Percentiles rank a stretch among this genome's conserved stretches.
These are phyloP conservation scores for Mrakia blollopis DNA, from an alignment of 768 basidiomycete genomes.

Conservation along the genomic window DNA sequence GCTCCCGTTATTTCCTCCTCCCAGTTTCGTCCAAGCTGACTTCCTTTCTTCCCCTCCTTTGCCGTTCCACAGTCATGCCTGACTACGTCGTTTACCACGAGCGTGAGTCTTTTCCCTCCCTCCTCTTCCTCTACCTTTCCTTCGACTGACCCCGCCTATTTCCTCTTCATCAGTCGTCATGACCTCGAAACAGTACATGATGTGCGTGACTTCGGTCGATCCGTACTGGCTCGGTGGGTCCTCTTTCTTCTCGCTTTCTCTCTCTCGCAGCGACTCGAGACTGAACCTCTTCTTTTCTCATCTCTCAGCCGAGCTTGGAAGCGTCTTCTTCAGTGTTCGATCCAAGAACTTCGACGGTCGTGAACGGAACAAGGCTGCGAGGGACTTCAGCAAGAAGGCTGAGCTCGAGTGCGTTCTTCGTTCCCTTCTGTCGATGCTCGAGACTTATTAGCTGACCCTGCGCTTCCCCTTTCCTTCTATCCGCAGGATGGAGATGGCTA, in stretches of 20 bases:
- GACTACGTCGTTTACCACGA: slow-evolving; percentile 97
- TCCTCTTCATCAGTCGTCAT: slow-evolving; percentile 32
- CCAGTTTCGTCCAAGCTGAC: neutral
- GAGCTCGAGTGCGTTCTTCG: slow-evolving; percentile 60
- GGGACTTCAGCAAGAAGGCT: slow-evolving; percentile 85
- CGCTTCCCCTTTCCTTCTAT: too few relatives aligned
- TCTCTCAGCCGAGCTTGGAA: slow-evolving; percentile 75
- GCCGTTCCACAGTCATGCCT: slow-evolving; percentile 70
- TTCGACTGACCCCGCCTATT: slow-evolving; percentile 46
- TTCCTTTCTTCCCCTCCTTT: slow-evolving; percentile 29
- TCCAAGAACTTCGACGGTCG: slow-evolving; percentile 96
- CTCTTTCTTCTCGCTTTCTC: slow-evolving; percentile 12
- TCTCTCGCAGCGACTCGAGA: neutral
- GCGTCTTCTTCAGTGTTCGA: slow-evolving; percentile 94
- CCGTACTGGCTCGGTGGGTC: slow-evolving; percentile 88
- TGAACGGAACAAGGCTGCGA: slow-evolving; percentile 58
- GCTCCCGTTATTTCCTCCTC: slow-evolving; percentile 37
- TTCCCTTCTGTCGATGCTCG: neutral
- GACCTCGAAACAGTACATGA: slow-evolving; percentile 67
- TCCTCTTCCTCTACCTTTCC: neutral
- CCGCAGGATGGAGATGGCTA: slow-evolving; percentile 69
- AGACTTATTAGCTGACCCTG: neutral
- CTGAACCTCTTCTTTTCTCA: neutral
- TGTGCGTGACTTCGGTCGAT: slow-evolving; percentile 95
- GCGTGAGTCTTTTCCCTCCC: slow-evolving; percentile 45